Base-by-base conservation (phyloP, 306 rosid species). In the Delonix regia region DNA sequence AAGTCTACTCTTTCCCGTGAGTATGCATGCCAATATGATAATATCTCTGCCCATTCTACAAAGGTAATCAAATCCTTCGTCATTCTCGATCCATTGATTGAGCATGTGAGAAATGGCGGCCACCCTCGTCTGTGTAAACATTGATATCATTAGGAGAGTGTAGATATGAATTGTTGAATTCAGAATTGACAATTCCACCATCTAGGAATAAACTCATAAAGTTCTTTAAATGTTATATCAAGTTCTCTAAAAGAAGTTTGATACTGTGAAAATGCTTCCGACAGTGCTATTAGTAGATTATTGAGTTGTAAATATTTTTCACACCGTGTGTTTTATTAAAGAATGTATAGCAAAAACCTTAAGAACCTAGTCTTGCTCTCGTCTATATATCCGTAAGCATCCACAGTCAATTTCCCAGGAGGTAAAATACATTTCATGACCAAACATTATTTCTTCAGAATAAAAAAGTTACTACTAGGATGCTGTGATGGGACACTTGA, bases 11-110 rank as follows among this genome's bases (percentile, higher is more conserved):
- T 64, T 74, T 22, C 36, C 76, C 85, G 67, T 52, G 59, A 53
- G 55, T 21, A 28, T 62, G 61, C 69, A 27, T 59, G 66, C 62
- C 57, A 72, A 15, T 74, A 51, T 39, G 69, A 33, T 56, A 69
- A 42, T 63, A 73, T 44, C 56, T 65, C 71, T 73, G 76, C 47
- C 71, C 60, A 61, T 86, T 64, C 60, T 44, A 68, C 66, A 75
- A 28, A 30, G 68, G 48, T 69, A 5, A 21, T 51, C 47, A 15
- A 47, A 44, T 71, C 41, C 69, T 65, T 47, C 78, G n/a, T 80
- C 83, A 82, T 77, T 83, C 87, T 77, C 92, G 81, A 83, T 87
- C 92, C 92, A 87, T 84, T 6, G 88, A 84, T 81, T 82, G 88
- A 73, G 87, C 88, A 16, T 72, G 93, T 0, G 90, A 83, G 75